Conservation (phyloP, 2,329 filamentous ascomycete species). For the Cyphellophora attinorum region DNA sequence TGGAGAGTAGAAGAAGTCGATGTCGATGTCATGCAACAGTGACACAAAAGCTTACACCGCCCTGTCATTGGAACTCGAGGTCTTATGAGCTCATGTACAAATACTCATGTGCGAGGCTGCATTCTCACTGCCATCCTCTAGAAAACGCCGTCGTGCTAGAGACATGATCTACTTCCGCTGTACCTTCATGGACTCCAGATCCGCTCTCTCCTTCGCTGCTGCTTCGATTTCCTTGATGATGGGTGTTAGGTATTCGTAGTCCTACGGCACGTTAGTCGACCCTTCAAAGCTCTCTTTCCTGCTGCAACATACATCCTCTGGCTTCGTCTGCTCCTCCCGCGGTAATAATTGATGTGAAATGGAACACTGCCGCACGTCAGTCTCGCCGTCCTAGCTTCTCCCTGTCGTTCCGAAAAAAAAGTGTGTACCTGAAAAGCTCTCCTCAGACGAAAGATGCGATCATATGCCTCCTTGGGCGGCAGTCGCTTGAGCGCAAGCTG, state of each 20-base stretch:
- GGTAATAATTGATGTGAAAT: conserved; percentile 57
- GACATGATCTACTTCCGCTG: conserved; percentile 26
- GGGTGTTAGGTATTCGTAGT: conserved; percentile 54
- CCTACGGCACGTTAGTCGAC: conserved; percentile 36
- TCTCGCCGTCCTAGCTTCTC: conserved; percentile 2
- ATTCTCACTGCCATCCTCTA: too few relatives aligned
- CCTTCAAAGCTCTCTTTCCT: background rate
- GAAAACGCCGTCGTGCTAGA: too few relatives aligned
- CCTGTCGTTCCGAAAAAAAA: background rate
- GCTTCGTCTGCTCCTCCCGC: conserved; percentile 57
- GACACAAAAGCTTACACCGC: background rate
- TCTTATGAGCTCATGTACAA: too few relatives aligned
- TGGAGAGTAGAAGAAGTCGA: conserved; percentile 80
- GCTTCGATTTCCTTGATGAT: conserved; percentile 61
- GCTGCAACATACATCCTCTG: conserved; percentile 55
- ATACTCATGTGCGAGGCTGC: too few relatives aligned
- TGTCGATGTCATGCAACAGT: conserved; percentile 15
- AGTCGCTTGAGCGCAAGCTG: conserved; percentile 86
- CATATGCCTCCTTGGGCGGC: conserved; percentile 80
- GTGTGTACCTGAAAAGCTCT: conserved; percentile 76
- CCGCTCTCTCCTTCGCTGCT: conserved; percentile 56
- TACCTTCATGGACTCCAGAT: conserved; percentile 58
- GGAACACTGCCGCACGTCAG: conserved; percentile 58
- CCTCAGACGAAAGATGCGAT: conserved; percentile 94
- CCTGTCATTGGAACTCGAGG: too few relatives aligned